These are phyloP conservation scores for Geotrichum carabidarum DNA, from an alignment of 1,139 yeast species.

Conservation along the genomic window DNA sequence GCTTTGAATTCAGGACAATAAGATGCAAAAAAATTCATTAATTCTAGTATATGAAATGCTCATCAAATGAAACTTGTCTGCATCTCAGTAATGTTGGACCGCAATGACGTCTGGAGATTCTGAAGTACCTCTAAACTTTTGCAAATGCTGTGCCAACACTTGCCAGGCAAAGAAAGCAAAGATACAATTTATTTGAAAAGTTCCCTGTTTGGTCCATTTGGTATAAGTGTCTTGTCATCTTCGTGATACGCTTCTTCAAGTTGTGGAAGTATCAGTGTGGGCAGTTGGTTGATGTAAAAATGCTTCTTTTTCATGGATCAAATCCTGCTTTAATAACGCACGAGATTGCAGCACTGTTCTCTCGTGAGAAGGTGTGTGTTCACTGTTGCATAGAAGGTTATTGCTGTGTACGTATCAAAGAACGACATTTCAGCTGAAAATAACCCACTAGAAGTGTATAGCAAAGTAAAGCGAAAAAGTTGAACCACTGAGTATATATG, in stretches of 20 bases:
- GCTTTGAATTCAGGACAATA: constrained; percentile 37
- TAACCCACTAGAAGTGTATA: constrained; percentile 32
- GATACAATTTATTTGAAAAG: constrained; percentile 36
- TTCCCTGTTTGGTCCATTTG: constrained; percentile 16
- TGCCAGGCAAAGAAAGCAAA: constrained; percentile 54
- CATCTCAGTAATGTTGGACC: constrained; percentile 32
- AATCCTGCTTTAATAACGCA: constrained; percentile 34
- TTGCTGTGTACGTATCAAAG: constrained; percentile 31
- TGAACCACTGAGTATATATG: no score
- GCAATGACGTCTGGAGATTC: constrained; percentile 26
- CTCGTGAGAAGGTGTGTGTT: constrained; percentile 29
- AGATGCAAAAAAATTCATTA: constrained; percentile 44
- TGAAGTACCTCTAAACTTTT: constrained; percentile 32
- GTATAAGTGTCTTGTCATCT: constrained; percentile 15
- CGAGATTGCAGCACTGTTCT: constrained; percentile 39
- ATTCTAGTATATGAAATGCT: constrained; percentile 41
- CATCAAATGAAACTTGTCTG: constrained; percentile 44
- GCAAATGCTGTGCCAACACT: constrained; percentile 64
- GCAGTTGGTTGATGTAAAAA: constrained; percentile 26
- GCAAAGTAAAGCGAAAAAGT: no score
- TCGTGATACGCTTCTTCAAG: constrained; percentile 6
- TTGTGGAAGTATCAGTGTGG: constrained; percentile 27
- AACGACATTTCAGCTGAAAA: constrained; percentile 31
- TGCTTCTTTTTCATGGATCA: constrained; percentile 26
- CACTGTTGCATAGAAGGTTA: constrained; percentile 22